Evolutionary conservation across 2,329 filamentous ascomycete genomes (phyloP).

Genomic region (Verticillium isaacii): DNA sequence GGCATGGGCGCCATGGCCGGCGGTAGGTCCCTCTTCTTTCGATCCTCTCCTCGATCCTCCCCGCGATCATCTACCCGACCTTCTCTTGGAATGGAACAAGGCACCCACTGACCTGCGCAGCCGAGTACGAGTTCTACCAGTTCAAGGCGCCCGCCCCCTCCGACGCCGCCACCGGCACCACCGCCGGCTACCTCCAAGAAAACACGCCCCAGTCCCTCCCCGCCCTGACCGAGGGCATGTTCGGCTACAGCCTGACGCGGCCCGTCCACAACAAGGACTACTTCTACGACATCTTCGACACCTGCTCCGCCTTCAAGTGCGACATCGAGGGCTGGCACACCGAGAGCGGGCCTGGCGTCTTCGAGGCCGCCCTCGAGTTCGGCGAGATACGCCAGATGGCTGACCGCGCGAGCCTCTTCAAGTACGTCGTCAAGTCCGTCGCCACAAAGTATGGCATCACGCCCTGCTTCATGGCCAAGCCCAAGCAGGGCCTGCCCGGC

Average conservation of each 20-base stretch:
- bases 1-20: constrained; percentile 87
- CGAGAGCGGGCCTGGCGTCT: constrained; percentile 89
- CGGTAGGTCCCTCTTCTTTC: constrained; percentile 48
- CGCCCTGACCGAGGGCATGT: constrained; percentile 87
- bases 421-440: constrained; percentile 88
- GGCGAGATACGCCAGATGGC: constrained; percentile 86
- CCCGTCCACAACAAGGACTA: constrained; percentile 89
- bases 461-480: constrained; percentile 98
- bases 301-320: constrained; percentile 72
- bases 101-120: constrained; percentile 36
- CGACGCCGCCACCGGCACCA: constrained; percentile 56
- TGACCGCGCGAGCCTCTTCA: constrained; percentile 88
- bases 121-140: constrained; percentile 94
- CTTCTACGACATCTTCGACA: constrained; percentile 82
- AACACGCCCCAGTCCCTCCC: constrained; percentile 73
- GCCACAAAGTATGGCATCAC: constrained; percentile 86
- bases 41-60: background rate
- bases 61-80: background rate
- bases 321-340: constrained; percentile 94
- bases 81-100: background rate
- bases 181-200: constrained; percentile 67
- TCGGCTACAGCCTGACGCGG: constrained; percentile 84
- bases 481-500: constrained; percentile 81
- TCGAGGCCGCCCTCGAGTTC: constrained; percentile 91
- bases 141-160: constrained; percentile 63